Evolutionary conservation across 768 basidiomycete species (phyloP).

Genomic region (Mycena olivaceomarginata): DNA sequence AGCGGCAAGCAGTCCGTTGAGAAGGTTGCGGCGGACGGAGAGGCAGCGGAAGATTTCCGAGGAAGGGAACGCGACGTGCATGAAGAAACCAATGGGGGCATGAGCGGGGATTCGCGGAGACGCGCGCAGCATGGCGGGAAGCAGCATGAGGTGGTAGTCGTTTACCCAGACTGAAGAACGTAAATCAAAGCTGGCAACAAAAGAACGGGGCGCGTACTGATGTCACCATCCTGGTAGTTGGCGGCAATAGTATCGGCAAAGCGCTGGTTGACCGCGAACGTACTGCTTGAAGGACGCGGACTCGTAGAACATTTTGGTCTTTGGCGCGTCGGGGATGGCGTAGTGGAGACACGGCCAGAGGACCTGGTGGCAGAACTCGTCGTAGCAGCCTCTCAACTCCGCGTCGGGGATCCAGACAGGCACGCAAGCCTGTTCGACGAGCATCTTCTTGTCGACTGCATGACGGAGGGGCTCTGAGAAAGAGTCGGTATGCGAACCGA

Average conservation of each 20-base stretch:
- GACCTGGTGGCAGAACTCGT: slow-evolving; percentile 93
- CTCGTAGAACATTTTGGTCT: slow-evolving; percentile 89
- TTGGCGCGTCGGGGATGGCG: slow-evolving; percentile 90
- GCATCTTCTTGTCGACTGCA: slow-evolving; percentile 72
- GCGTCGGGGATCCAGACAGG: slow-evolving; percentile 90
- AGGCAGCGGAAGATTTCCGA: slow-evolving; percentile 97
- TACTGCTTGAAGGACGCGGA: slow-evolving; percentile 90
- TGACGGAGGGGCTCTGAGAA: slow-evolving; percentile 74
- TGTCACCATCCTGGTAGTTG: slow-evolving; percentile 91
- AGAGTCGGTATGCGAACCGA: slow-evolving; percentile 82
- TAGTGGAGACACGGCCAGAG: slow-evolving; percentile 95
- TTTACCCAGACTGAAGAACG: slow-evolving; percentile 81
- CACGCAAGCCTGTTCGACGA: slow-evolving; percentile 59
- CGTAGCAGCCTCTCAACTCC: slow-evolving; percentile 86
- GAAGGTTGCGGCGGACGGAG: slow-evolving; percentile 83
- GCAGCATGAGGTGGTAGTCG: slow-evolving; percentile 97
- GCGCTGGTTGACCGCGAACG: slow-evolving; percentile 90
- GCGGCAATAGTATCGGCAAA: slow-evolving; percentile 91
- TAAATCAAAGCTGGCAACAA: slow-evolving; percentile 11
- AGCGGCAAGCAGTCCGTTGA: slow-evolving; percentile 93
- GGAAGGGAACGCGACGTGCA: slow-evolving; percentile 97
- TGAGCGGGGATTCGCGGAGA: slow-evolving; percentile 71
- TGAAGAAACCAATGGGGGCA: slow-evolving; percentile 93
- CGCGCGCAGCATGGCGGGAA: slow-evolving; percentile 90
- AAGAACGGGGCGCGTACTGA: slow-evolving; percentile 64